These are phyloP conservation scores for Mrakia blollopis DNA, from an alignment of 768 basidiomycete genomes.

Conservation along the genomic window DNA sequence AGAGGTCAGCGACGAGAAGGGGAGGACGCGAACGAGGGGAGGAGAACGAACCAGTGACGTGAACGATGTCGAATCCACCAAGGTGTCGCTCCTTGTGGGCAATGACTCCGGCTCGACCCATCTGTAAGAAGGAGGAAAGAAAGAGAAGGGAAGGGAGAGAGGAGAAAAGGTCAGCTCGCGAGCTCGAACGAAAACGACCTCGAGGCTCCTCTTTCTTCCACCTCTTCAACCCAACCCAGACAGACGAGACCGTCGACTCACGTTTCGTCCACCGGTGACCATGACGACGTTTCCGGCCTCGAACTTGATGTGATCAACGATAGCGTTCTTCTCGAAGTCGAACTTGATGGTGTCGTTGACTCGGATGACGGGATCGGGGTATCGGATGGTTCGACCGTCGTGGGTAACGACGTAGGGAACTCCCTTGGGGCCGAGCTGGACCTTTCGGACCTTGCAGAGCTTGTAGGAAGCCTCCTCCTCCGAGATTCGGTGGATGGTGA, in stretches of 20 bases:
- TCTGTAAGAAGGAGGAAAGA: slow-evolving; percentile 40
- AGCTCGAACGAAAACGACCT: no score
- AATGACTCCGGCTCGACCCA: slow-evolving; percentile 96
- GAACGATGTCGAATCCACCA: slow-evolving; percentile 98
- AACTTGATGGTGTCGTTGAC: slow-evolving; percentile 98
- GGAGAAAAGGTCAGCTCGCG: neutral
- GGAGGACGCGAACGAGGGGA: neutral
- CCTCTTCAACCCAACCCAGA: no score
- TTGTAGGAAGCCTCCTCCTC: slow-evolving; percentile 95
- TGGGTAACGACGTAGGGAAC: slow-evolving; percentile 97
- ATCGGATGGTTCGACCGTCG: slow-evolving; percentile 99
- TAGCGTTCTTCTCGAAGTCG: slow-evolving; percentile 91
- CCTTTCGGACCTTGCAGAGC: slow-evolving; percentile 86
- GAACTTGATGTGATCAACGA: slow-evolving; percentile 84
- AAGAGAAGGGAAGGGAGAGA: neutral
- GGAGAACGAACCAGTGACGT: slow-evolving; percentile 58
- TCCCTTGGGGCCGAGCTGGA: slow-evolving; percentile 85
- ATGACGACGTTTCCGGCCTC: slow-evolving; percentile 96
- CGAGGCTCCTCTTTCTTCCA: no score
- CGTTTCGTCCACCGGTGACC: slow-evolving; percentile 96
- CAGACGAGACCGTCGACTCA: neutral
- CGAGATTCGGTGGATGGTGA: slow-evolving; percentile 99
- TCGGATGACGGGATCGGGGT: slow-evolving; percentile 90
- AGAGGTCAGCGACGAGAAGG: slow-evolving; percentile 86
- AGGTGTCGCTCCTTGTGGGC: slow-evolving; percentile 88